Evolutionary conservation across 495 filamentous ascomycete species (phyloP).

Genomic region (Penicillium silybi): DNA sequence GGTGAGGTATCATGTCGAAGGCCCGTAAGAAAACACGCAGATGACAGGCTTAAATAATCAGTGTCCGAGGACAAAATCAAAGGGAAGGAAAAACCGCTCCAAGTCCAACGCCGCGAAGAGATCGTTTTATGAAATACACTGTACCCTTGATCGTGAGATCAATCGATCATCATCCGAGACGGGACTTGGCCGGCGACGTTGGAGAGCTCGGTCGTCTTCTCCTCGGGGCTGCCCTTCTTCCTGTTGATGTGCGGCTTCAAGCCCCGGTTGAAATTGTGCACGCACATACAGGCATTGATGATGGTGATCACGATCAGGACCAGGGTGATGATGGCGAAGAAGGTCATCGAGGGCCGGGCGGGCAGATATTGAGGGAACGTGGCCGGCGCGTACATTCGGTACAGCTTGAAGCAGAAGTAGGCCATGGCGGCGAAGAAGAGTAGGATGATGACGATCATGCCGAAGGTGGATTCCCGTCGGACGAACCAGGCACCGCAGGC

Average conservation of each 20-base stretch:
- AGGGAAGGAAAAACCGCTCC: constrained; percentile 6
- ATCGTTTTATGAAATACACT: constrained; percentile 13
- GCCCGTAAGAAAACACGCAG: constrained; percentile 17
- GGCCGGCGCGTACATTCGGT: constrained; percentile 77
- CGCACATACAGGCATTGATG: constrained; percentile 79
- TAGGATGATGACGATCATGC: constrained; percentile 74
- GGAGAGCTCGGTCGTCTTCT: constrained; percentile 74
- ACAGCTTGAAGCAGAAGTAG: constrained; percentile 97
- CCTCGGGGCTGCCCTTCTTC: constrained; percentile 56
- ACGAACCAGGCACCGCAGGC: constrained; percentile 79
- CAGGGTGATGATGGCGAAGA: constrained; percentile 90
- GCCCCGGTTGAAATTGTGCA: constrained; percentile 84
- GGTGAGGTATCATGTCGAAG: constrained; percentile 38
- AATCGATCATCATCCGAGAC: constrained; percentile 89
- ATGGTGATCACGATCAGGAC: constrained; percentile 86
- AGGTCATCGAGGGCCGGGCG: constrained; percentile 75
- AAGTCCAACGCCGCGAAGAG: constrained; percentile 13
- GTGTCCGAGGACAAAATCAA: constrained; percentile 11
- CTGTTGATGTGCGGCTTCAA: constrained; percentile 80
- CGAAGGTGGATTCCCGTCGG: constrained; percentile 71
- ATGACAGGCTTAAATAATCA: constrained; percentile 25
- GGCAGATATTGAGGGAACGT: constrained; percentile 59
- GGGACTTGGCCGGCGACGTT: constrained; percentile 46
- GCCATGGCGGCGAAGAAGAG: constrained; percentile 86
- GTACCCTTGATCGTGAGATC: constrained; percentile 15